Evolutionary conservation across 2,329 filamentous ascomycete species (phyloP).

Genomic region (Colletotrichum eremochloae): DNA sequence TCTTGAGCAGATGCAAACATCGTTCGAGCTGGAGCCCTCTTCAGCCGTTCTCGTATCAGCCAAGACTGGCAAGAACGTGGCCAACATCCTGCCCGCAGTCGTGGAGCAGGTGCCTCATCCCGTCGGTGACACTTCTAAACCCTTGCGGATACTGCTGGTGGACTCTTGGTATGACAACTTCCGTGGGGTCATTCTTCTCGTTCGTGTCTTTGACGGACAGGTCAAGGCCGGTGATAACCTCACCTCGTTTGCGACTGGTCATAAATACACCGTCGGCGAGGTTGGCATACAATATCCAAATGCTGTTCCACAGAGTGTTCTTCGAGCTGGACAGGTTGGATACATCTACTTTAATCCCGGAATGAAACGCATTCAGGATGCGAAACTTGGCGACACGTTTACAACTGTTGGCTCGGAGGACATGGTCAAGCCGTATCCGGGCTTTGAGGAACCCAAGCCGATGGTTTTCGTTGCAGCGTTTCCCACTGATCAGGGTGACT

Average conservation of each 20-base stretch:
- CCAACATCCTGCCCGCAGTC: constrained; percentile 84
- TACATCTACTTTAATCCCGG: constrained; percentile 98
- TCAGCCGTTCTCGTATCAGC: constrained; percentile 83
- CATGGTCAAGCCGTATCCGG: constrained; percentile 83
- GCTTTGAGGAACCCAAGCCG: constrained; percentile 96
- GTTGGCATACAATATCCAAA: constrained; percentile 97
- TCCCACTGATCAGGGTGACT: constrained; percentile 90
- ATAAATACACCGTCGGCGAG: constrained; percentile 94
- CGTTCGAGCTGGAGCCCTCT: constrained; percentile 87
- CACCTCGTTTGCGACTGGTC: constrained; percentile 87
- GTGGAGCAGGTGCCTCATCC: constrained; percentile 88
- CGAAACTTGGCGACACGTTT: constrained; percentile 95
- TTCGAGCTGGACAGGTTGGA: constrained; percentile 94
- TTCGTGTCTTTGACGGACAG: constrained; percentile 90
- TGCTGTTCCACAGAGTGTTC: constrained; percentile 81
- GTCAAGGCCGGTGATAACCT: constrained; percentile 87
- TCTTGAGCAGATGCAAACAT: constrained; percentile 85
- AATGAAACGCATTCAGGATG: constrained; percentile 97
- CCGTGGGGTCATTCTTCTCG: constrained; percentile 90
- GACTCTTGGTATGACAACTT: constrained; percentile 99
- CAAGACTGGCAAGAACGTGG: constrained; percentile 92
- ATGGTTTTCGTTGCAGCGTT: constrained; percentile 99
- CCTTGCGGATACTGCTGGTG: constrained; percentile 87
- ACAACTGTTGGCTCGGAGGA: constrained; percentile 84
- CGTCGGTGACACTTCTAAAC: constrained; percentile 77